A percentile compares a stretch with the other conserved stretches of the same genome.
Conservation (phyloP, 2,329 filamentous ascomycete genomes). For the Boeremia exigua region DNA sequence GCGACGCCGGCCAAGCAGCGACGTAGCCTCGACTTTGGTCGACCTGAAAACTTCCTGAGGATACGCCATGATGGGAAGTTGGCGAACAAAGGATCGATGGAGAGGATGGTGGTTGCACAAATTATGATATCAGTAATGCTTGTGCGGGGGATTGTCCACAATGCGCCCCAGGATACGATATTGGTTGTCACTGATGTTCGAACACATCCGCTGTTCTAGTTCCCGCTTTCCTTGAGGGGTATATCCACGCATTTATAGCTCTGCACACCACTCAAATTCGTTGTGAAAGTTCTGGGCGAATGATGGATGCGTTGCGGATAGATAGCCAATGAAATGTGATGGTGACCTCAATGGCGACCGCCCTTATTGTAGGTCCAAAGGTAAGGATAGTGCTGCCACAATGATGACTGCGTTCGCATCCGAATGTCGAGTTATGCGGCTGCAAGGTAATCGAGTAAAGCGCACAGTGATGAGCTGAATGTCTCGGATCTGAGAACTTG, state of each 20-base stretch:
- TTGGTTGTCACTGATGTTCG: too few species aligned
- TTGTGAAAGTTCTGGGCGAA: not conserved
- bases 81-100: too few species aligned
- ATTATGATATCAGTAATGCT: not conserved
- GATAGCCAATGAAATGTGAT: not conserved
- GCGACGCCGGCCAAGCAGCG: constrained; percentile 5
- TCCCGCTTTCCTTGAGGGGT: too few species aligned
- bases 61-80: not conserved
- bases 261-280: not conserved
- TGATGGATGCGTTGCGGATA: not conserved
- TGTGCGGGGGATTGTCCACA: not conserved
- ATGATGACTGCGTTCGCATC: not conserved
- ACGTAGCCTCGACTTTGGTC: not conserved
- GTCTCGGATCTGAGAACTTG: not conserved
- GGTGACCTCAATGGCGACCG: not conserved
- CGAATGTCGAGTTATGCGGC: not conserved
- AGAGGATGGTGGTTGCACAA: not conserved
- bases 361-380: not conserved
- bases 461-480: not conserved
- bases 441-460: not conserved
- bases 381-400: not conserved
- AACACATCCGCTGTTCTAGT: too few species aligned
- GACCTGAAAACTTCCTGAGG: not conserved
- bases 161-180: too few species aligned
- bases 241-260: not conserved